Conservation (phyloP, 1,284 basidiomycete genomes). For the Puccinia polysora region DNA sequence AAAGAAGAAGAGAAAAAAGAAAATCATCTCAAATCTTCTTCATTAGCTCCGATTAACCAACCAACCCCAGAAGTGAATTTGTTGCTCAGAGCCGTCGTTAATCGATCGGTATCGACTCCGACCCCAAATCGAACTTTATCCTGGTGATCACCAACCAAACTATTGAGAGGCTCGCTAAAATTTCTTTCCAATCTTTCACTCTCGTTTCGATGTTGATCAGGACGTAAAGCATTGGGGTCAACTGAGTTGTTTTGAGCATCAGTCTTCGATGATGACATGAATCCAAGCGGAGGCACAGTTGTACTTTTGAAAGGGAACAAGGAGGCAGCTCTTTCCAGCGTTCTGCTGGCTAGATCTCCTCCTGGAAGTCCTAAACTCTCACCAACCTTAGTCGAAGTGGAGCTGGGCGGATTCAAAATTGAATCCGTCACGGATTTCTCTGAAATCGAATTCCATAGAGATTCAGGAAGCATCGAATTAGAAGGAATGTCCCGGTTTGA, state of each 20-base stretch:
- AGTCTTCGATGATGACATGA: no score
- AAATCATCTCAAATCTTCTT: conserved; percentile 46
- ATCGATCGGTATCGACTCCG: conserved; percentile 57
- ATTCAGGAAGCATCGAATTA: background rate
- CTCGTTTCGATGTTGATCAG: background rate
- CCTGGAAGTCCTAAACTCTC: background rate
- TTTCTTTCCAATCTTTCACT: background rate
- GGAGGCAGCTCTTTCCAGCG: conserved; percentile 27
- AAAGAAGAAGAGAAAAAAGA: background rate
- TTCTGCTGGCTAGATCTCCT: conserved; percentile 27
- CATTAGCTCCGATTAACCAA: conserved; percentile 76
- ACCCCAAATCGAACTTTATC: conserved; percentile 52
- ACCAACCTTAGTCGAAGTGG: background rate
- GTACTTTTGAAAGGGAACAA: conserved; percentile 33
- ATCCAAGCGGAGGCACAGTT: conserved; percentile 11
- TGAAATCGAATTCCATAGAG: conserved; percentile 13
- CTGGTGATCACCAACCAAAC: conserved; percentile 7
- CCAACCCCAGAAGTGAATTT: conserved; percentile 74
- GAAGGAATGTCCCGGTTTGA: background rate
- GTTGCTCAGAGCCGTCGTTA: conserved; percentile 66
- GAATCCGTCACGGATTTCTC: conserved; percentile 11
- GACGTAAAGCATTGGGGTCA: background rate
- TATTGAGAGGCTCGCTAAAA: conserved; percentile 3
- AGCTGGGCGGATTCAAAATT: background rate
- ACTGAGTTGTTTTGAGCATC: background rate